A percentile compares a stretch with the other conserved stretches of the same genome.
These are phyloP conservation scores for Isoetes taiwanensis DNA, from an alignment of 75 land plant genomes.

Conservation along the genomic window DNA sequence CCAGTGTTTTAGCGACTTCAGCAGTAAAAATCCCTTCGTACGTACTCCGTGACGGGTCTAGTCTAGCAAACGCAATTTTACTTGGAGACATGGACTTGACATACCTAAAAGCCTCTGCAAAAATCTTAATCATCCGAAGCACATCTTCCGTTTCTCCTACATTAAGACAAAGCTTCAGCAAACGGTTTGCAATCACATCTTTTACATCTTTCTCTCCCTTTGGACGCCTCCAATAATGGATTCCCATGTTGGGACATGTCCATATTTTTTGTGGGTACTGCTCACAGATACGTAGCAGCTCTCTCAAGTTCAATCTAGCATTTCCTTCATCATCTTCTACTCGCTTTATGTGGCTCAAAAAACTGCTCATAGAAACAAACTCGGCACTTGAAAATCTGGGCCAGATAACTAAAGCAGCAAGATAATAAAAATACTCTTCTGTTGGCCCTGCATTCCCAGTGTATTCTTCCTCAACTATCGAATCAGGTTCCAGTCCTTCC, in stretches of 20 bases:
- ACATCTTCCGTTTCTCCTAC: conserved; percentile 6
- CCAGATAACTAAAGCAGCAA: conserved; percentile 11
- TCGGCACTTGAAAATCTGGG: conserved; percentile 1
- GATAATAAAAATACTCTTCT: conserved; percentile 9
- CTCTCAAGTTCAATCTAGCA: neutral
- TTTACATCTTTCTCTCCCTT: too few species aligned
- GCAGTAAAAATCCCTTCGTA: neutral
- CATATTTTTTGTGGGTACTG: neutral
- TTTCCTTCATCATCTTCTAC: neutral
- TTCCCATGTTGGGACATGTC: too few species aligned
- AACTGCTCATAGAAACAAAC: neutral
- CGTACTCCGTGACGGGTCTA: too few species aligned
- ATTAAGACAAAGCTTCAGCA: conserved; percentile 3
- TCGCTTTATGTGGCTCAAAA: conserved; percentile 3
- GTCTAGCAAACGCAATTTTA: too few species aligned
- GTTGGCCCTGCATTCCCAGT: conserved; percentile 11
- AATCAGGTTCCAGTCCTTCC: neutral
- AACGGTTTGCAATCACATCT: neutral
- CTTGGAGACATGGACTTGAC: too few species aligned
- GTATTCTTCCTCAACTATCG: neutral
- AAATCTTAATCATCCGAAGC: conserved; percentile 2
- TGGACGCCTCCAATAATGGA: too few species aligned
- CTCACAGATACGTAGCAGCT: neutral
- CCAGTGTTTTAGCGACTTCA: conserved; percentile 10
- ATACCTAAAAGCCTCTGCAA: neutral